Evolutionary conservation across 495 filamentous ascomycete genomes (phyloP).

Genomic region (Neurospora sp.): DNA sequence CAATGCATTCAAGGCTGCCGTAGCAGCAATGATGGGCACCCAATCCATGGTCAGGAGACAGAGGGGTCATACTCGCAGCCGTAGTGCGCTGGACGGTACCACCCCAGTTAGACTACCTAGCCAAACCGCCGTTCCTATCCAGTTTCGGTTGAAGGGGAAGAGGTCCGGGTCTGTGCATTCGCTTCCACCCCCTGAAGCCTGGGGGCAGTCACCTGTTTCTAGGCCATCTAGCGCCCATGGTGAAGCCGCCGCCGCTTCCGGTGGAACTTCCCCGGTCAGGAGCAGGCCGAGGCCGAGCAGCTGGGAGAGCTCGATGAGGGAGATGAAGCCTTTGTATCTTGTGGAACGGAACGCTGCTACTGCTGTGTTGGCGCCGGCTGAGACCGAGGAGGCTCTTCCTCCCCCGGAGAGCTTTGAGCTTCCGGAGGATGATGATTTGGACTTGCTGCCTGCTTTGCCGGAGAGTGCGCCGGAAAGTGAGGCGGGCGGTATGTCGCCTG

Average conservation of each 20-base stretch:
- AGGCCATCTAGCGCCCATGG: background rate
- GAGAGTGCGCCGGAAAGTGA: background rate
- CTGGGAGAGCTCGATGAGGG: slow-evolving; percentile 36
- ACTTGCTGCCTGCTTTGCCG: background rate
- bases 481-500: background rate
- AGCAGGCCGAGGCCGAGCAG: slow-evolving; percentile 34
- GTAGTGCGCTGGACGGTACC: slow-evolving; percentile 25
- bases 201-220: slow-evolving; percentile 25
- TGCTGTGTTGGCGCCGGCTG: background rate
- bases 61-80: slow-evolving; percentile 26
- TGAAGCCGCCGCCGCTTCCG: slow-evolving; percentile 4
- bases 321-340: slow-evolving; percentile 40
- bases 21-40: background rate
- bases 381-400: background rate
- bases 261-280: slow-evolving; percentile 13
- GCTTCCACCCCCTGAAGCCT: slow-evolving; percentile 22
- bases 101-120: slow-evolving; percentile 33
- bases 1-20: background rate
- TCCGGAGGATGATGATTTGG: background rate
- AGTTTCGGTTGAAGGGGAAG: slow-evolving; percentile 35
- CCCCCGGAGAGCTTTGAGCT: background rate
- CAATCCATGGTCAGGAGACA: slow-evolving; percentile 5
- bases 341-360: slow-evolving; percentile 28
- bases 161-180: slow-evolving; percentile 26
- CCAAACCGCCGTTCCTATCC: slow-evolving; percentile 41